Conservation (phyloP, 441 rosid genomes). For the Pelargonium cotyledonis region DNA sequence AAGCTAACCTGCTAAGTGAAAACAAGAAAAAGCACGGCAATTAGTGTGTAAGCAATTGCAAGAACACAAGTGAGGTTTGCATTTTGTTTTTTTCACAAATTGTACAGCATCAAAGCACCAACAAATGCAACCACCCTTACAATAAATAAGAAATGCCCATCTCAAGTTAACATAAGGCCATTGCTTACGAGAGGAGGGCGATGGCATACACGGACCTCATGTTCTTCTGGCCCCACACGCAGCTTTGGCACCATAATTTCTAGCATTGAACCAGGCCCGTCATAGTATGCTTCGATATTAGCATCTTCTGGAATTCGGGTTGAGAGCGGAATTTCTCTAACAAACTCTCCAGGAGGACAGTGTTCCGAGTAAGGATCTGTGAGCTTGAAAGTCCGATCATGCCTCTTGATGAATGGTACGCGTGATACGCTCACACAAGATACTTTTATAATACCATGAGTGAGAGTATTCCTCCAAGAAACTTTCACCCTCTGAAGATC, state of each 20-base stretch:
- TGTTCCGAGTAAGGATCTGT: conserved; percentile 91
- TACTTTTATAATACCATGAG: conserved; percentile 69
- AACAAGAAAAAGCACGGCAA: too few species aligned
- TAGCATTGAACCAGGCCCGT: conserved; percentile 63
- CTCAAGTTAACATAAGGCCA: conserved; percentile 34
- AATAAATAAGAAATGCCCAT: conserved; percentile 30
- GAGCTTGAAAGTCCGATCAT: conserved; percentile 77
- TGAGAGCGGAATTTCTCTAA: conserved; percentile 64
- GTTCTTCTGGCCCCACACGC: conserved; percentile 79
- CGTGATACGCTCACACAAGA: conserved; percentile 63
- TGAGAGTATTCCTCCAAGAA: conserved; percentile 64
- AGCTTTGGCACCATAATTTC: conserved; percentile 78
- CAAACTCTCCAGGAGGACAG: conserved; percentile 84
- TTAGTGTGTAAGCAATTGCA: background rate
- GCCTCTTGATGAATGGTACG: conserved; percentile 64
- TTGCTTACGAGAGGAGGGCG: conserved; percentile 56
- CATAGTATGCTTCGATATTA: conserved; percentile 68
- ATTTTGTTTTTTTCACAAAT: conserved; percentile 20
- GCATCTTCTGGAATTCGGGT: conserved; percentile 87
- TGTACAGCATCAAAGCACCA: conserved; percentile 34
- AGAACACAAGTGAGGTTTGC: background rate
- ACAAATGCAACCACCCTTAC: conserved; percentile 19
- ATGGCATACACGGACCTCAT: conserved; percentile 75
- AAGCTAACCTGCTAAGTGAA: too few species aligned
- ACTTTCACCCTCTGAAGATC: conserved; percentile 73